A percentile compares a stretch with the other conserved stretches of the same genome.
These are phyloP conservation scores for Dryas octopetala DNA, from an alignment of 306 rosid genomes.

Conservation along the genomic window DNA sequence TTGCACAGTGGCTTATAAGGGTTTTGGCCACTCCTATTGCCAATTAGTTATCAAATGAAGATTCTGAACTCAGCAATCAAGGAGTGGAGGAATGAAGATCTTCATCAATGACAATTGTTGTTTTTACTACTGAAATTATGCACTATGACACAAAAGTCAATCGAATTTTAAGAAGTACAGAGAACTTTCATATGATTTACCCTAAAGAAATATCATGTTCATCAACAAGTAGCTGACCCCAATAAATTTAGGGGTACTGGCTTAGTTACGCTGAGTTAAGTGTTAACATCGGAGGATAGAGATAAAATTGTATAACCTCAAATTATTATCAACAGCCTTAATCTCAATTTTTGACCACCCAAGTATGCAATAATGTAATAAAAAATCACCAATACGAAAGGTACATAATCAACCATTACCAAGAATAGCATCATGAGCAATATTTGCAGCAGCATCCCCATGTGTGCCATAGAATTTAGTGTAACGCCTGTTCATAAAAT, in stretches of 20 bases:
- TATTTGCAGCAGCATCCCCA: conserved; percentile 81
- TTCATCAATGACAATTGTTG: neutral
- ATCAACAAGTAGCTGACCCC: neutral
- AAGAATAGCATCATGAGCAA: conserved; percentile 85
- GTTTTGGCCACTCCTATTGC: neutral
- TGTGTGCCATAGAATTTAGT: conserved; percentile 77
- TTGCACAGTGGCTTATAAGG: neutral
- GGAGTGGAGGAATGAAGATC: neutral
- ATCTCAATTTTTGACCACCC: conserved; percentile 14
- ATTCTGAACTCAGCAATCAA: neutral
- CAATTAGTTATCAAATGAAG: neutral
- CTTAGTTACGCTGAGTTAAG: neutral
- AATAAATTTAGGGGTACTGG: neutral
- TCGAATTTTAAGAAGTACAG: neutral
- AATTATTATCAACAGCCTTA: neutral
- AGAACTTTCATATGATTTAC: neutral
- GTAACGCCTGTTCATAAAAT: conserved; percentile 70
- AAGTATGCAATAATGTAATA: neutral
- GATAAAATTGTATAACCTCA: neutral
- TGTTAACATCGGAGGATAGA: neutral
- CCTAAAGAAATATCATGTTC: neutral
- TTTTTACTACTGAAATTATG: neutral
- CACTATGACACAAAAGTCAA: neutral
- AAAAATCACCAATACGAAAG: neutral
- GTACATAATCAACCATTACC: conserved; percentile 43